Conservation (phyloP, 2,329 filamentous ascomycete genomes). For the Rutstroemia sydowiana region DNA sequence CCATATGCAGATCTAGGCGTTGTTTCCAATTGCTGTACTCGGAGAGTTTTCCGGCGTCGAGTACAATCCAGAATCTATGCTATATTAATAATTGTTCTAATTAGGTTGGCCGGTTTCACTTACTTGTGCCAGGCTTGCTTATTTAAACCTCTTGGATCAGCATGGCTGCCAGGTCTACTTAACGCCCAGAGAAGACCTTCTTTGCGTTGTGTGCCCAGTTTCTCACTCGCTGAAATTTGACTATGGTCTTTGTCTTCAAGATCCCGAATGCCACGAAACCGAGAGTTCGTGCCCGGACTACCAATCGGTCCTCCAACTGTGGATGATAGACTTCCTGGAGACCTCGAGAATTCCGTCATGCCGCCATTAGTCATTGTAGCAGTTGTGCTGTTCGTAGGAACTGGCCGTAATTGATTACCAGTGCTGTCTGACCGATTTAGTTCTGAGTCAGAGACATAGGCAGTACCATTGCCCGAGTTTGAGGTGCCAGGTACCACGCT, state of each 20-base stretch:
- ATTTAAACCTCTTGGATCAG: slow-evolving; percentile 89
- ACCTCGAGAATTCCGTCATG: slow-evolving; percentile 37
- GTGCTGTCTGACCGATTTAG: slow-evolving; percentile 68
- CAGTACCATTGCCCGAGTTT: slow-evolving; percentile 21
- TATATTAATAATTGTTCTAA: slow-evolving; percentile 24
- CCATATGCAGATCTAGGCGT: slow-evolving; percentile 91
- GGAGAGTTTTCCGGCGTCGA: slow-evolving; percentile 92
- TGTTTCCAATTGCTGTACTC: slow-evolving; percentile 99
- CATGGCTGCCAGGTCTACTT: slow-evolving; percentile 86
- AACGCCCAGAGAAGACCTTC: slow-evolving; percentile 93
- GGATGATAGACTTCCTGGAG: slow-evolving; percentile 47
- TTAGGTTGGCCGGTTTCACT: slow-evolving; percentile 32
- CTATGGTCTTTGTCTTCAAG: slow-evolving; percentile 74
- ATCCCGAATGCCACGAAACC: slow-evolving; percentile 89
- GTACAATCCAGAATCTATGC: slow-evolving; percentile 88
- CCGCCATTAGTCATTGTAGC: slow-evolving; percentile 27
- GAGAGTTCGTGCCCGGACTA: slow-evolving; percentile 47
- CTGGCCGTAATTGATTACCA: slow-evolving; percentile 42
- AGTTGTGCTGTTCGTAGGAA: slow-evolving; percentile 37
- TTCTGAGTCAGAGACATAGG: slow-evolving; percentile 57
- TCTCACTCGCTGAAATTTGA: slow-evolving; percentile 45
- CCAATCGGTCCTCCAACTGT: slow-evolving; percentile 31
- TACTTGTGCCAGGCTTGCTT: slow-evolving; percentile 99
- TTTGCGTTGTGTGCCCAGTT: slow-evolving; percentile 66
- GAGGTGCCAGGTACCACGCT: slow-evolving; percentile 29